Percentiles rank a stretch among this genome's conserved stretches.
Evolutionary conservation across 805 yeast species (phyloP).

Genomic region (Saccharomycopsis malanga): DNA sequence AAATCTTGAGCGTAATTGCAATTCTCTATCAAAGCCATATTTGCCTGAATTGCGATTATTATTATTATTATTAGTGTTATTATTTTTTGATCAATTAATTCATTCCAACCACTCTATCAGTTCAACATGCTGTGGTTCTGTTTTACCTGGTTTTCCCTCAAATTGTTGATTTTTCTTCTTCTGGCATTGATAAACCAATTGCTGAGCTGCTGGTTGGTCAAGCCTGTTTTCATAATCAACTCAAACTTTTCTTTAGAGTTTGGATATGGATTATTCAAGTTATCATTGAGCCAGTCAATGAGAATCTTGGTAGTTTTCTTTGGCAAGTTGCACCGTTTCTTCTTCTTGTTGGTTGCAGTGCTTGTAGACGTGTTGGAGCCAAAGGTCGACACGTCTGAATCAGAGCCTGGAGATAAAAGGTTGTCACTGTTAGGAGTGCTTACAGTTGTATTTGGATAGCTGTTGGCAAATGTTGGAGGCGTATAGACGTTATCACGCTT

Average conservation of each 20-base stretch:
- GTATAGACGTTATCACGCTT: not conserved
- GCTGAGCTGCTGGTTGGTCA: constrained; percentile 72
- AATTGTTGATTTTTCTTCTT: constrained; percentile 53
- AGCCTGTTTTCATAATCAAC: constrained; percentile 63
- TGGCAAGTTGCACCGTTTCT: constrained; percentile 68
- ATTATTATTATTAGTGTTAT: too few relatives aligned
- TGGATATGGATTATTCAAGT: constrained; percentile 78
- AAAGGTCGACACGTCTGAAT: not conserved
- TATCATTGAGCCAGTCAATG: constrained; percentile 67
- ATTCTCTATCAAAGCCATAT: too few relatives aligned
- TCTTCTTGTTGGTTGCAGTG: constrained; percentile 22
- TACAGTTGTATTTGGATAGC: not conserved
- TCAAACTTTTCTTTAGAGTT: constrained; percentile 69
- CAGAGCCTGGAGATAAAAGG: constrained; percentile 1
- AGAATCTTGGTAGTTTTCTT: constrained; percentile 67
- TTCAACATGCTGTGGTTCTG: not conserved
- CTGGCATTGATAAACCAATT: constrained; percentile 90
- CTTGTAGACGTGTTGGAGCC: not conserved
- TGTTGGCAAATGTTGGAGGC: not conserved
- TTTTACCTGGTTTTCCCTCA: constrained; percentile 30
- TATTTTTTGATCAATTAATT: too few relatives aligned
- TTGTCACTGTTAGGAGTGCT: not conserved
- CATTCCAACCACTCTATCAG: not conserved
- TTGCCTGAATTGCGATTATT: too few relatives aligned
- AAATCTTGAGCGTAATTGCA: too few relatives aligned